Conservation (phyloP, 768 basidiomycete species). For the Mycena galopus region DNA sequence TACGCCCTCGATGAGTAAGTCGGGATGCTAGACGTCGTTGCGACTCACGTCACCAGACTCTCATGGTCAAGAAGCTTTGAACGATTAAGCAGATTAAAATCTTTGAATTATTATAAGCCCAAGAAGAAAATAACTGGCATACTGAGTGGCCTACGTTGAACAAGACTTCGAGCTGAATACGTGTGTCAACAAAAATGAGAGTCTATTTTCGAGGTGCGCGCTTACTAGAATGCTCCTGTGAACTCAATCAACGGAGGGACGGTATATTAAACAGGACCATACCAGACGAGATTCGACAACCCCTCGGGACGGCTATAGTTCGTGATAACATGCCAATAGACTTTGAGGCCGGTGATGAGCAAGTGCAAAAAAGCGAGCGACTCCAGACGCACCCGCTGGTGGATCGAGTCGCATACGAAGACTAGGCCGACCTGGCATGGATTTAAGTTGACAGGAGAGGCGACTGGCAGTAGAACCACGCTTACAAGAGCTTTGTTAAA, state of each 20-base stretch:
- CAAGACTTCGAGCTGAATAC: slow-evolving; percentile 63
- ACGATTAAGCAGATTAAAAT: slow-evolving; percentile 70
- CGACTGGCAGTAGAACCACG: not conserved
- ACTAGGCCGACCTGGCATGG: slow-evolving; percentile 57
- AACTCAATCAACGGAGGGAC: not conserved
- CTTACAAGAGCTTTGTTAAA: slow-evolving; percentile 65
- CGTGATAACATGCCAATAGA: slow-evolving; percentile 66
- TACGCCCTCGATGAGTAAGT: slow-evolving; percentile 39
- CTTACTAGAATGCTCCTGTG: slow-evolving; percentile 66
- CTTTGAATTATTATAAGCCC: slow-evolving; percentile 44
- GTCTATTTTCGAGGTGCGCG: not conserved
- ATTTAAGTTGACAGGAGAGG: not conserved
- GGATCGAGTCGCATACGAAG: slow-evolving; percentile 64
- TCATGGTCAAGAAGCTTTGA: slow-evolving; percentile 62
- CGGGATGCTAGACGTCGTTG: not conserved
- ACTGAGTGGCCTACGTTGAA: slow-evolving; percentile 57
- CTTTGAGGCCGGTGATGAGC: slow-evolving; percentile 42
- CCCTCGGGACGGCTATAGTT: slow-evolving; percentile 60
- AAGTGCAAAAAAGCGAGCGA: not conserved
- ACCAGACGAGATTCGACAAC: slow-evolving; percentile 62
- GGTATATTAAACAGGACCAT: not conserved
- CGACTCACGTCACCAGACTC: slow-evolving; percentile 60
- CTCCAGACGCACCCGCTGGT: slow-evolving; percentile 45
- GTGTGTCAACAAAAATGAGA: not conserved
- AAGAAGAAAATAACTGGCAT: not conserved